Evolutionary conservation across 2,329 filamentous ascomycete species (phyloP), one percentile per base, ranked within the genome.

Genomic region (Dryadomyces quercus-mongolicae): DNA sequence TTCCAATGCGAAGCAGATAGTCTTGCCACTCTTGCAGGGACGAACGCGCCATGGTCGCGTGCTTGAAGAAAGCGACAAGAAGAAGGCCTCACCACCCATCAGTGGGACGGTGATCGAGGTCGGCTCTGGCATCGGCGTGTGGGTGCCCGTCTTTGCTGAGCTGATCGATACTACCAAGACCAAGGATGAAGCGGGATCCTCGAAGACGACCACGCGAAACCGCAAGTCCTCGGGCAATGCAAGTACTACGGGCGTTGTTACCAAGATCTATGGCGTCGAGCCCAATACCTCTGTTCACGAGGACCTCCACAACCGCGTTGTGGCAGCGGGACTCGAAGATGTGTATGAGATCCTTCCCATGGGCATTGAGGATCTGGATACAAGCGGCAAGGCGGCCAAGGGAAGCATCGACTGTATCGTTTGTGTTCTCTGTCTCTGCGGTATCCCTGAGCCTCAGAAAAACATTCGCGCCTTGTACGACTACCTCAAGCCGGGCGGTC

Each of bases 271-370:
- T 60, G 83, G 82, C 54, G 74, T 86, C 5, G 83, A 86, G 67
- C 83, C 83, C 3, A 85, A 84, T 62, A 54, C 63, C 0, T 72
- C 70, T 40, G 76, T 78, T 53, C 77, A 82, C 58, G 63, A 63
- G 0, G 65, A 65, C 5, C 67, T 86, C 52, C 66, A 69, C 1
- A 62, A 64, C 43, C 73, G 72, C 21, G 71, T 83, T 4, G 62
- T 66, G 12, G 71, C 72, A 1, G 72, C 78, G 1, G 80, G 78
- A 0, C 66, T 86, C 2, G 69, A 73, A 7, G 77, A 70, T 52
- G 66, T 76, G 8, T 86, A 86, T 63, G 74, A 81, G 62, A 74
- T 85, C 55, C 72, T 84, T 10, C 80, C 81, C 2, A 72, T 79
- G 5, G 83, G 82, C 2, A 79, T 85, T 47, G 75, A 86, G 66